Conservation (phyloP, 2,329 filamentous ascomycete species). For the Epichloe scottii region DNA sequence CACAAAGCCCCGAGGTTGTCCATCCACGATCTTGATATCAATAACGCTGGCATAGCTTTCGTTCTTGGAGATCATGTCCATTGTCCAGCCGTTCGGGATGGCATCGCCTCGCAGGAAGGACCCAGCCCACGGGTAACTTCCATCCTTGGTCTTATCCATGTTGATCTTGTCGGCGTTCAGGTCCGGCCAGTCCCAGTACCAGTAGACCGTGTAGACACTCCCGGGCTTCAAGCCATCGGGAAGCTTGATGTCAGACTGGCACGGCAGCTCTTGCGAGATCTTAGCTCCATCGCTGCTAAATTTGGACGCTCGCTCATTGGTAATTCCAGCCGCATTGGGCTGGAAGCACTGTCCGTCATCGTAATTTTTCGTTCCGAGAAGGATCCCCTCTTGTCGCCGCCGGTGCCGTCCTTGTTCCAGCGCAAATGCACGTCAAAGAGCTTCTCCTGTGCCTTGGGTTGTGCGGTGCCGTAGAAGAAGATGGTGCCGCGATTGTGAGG, state of each 20-base stretch:
- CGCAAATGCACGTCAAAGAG: constrained; percentile 54
- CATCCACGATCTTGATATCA: constrained; percentile 25
- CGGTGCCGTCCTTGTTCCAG: constrained; percentile 72
- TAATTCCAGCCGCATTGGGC: constrained; percentile 48
- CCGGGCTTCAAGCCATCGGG: constrained; percentile 51
- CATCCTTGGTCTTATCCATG: constrained; percentile 24
- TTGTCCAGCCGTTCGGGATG: constrained; percentile 24
- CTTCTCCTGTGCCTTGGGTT: constrained; percentile 39
- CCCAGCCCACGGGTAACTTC: constrained; percentile 30
- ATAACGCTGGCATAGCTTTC: constrained; percentile 30
- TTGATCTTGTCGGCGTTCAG: constrained; percentile 32
- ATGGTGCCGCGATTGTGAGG: constrained; percentile 57
- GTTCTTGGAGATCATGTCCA: constrained; percentile 21
- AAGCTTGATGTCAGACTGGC: constrained; percentile 70
- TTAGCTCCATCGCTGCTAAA: constrained; percentile 40
- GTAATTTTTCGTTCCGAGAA: constrained; percentile 68
- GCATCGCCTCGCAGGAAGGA: constrained; percentile 27
- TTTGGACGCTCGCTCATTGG: constrained; percentile 41
- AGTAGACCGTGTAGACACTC: constrained; percentile 70
- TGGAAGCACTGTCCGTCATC: constrained; percentile 91
- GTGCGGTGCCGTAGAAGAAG: constrained; percentile 58
- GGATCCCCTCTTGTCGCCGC: constrained; percentile 67
- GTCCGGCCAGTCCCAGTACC: constrained; percentile 92
- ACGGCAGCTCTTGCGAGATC: constrained; percentile 52
- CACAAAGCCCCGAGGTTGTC: constrained; percentile 12